Conservation (phyloP, 495 filamentous ascomycete genomes). For the Tuber indicum region DNA sequence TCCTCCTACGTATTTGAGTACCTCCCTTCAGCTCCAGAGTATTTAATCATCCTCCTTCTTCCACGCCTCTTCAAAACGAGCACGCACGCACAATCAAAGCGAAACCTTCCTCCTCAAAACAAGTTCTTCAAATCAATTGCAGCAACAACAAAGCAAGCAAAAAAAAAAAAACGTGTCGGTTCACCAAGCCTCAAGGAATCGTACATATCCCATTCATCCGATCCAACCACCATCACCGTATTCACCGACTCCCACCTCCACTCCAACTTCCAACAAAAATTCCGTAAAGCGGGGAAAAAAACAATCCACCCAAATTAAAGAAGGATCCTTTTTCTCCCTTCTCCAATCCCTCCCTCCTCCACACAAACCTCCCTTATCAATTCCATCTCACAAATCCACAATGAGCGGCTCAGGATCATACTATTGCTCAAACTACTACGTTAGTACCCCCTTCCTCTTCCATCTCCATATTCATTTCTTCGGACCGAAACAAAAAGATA, state of each 20-base stretch:
- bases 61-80: neutral
- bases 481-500: neutral
- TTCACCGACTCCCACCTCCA: constrained; percentile 6
- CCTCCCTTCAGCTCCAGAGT: neutral
- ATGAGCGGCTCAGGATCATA: constrained; percentile 44
- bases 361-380: constrained; percentile 8
- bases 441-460: constrained; percentile 31
- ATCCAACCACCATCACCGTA: constrained; percentile 15
- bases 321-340: constrained; percentile 2
- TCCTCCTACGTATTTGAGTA: constrained; percentile 11
- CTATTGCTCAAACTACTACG: constrained; percentile 54
- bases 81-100: neutral
- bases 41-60: neutral
- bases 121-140: constrained; percentile 14
- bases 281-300: constrained; percentile 6
- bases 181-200: constrained; percentile 7
- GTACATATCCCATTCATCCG: constrained; percentile 6
- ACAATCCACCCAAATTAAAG: constrained; percentile 2
- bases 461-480: neutral
- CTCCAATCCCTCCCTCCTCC: neutral
- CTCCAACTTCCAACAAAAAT: neutral
- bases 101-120: neutral
- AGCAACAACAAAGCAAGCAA: constrained; percentile 1
- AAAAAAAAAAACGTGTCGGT: neutral
- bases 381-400: constrained; percentile 9